Percentiles rank a stretch among this genome's conserved stretches.
These are phyloP conservation scores for Penicillium argentinense DNA, from an alignment of 495 filamentous ascomycete genomes.

Conservation along the genomic window DNA sequence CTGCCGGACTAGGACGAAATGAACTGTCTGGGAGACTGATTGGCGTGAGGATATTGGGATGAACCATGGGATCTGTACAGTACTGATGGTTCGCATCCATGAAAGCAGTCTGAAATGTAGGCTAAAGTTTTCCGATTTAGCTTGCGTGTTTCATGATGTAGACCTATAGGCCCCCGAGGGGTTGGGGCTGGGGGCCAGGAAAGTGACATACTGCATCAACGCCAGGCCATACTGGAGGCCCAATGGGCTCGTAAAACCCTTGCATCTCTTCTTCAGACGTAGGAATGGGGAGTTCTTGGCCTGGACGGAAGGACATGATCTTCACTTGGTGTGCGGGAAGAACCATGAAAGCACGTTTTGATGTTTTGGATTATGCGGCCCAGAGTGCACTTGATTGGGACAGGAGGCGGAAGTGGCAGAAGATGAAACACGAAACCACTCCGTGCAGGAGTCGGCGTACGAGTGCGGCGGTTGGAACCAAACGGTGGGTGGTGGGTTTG, in stretches of 20 bases:
- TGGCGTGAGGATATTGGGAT: conserved; percentile 34
- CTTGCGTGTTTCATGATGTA: neutral
- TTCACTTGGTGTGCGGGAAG: conserved; percentile 6
- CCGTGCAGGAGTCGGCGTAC: conserved; percentile 11
- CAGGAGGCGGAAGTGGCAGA: conserved; percentile 16
- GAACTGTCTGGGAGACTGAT: conserved; percentile 43
- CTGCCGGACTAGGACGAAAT: conserved; percentile 37
- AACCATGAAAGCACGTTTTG: neutral
- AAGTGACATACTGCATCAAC: conserved; percentile 34
- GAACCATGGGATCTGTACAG: conserved; percentile 32
- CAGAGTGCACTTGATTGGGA: conserved; percentile 18
- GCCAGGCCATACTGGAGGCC: conserved; percentile 32
- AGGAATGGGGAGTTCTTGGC: conserved; percentile 25
- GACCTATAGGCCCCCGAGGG: neutral
- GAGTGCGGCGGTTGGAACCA: conserved; percentile 9
- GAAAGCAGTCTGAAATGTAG: conserved; percentile 27
- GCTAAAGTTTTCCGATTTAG: conserved; percentile 16
- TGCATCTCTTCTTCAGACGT: conserved; percentile 29
- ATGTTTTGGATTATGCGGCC: neutral
- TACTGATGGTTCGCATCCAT: conserved; percentile 32
- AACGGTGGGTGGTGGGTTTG: conserved; percentile 3
- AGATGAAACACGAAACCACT: conserved; percentile 28
- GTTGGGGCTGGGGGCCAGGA: conserved; percentile 1
- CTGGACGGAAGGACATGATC: conserved; percentile 22
- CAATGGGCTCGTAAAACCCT: conserved; percentile 31